These are phyloP conservation scores for Calonectria honghensis DNA, from an alignment of 2,329 filamentous ascomycete genomes.

Conservation along the genomic window DNA sequence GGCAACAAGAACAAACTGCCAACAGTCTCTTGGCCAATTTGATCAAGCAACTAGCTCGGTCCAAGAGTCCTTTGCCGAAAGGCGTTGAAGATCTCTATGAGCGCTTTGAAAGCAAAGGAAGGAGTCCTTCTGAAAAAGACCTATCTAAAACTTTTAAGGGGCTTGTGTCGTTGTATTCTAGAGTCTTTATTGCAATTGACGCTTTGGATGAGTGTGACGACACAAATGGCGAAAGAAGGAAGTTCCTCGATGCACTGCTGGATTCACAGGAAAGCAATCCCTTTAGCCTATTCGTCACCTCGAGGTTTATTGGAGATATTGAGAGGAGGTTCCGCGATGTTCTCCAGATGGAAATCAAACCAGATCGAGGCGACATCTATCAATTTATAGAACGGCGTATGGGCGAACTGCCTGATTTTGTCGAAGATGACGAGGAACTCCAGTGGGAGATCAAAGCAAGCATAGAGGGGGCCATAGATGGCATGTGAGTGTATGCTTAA, in stretches of 20 bases:
- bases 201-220: neutral
- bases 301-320: neutral
- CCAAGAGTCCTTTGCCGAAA: neutral
- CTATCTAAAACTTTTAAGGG: neutral
- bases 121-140: neutral
- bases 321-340: neutral
- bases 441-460: neutral
- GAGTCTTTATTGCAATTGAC: neutral
- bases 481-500: neutral
- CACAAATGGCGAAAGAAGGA: neutral
- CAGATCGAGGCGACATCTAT: neutral
- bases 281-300: neutral
- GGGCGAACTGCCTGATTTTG: neutral
- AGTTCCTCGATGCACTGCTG: neutral
- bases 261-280: neutral
- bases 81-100: neutral
- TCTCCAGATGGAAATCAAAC: neutral
- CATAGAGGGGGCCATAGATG: neutral
- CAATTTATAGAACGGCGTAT: neutral
- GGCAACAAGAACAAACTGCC: neutral
- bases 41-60: neutral
- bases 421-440: neutral
- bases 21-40: neutral
- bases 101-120: neutral
- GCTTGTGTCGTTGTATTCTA: neutral